phyloP scores from a whole-genome alignment of 2,329 filamentous ascomycete species.

The Claviceps maximensis region DNA sequence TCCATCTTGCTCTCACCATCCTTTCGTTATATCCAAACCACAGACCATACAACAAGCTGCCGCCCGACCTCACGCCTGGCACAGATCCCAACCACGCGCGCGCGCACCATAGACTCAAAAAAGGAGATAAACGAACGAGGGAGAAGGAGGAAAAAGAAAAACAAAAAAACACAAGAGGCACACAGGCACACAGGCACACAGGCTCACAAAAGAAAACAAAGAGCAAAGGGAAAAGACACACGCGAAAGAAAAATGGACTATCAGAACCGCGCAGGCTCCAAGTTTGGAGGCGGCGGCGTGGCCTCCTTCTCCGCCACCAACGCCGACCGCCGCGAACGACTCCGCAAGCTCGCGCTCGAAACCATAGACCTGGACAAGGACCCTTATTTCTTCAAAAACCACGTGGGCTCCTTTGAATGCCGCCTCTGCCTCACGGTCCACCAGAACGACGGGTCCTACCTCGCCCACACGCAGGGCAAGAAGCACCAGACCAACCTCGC shows the following conservation, averaged over 20 bases:
- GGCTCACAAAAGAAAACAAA: not conserved
- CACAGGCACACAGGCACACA: not conserved
- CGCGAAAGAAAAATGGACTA: conserved; percentile 42
- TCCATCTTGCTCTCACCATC: no score
- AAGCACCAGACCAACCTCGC: conserved; percentile 99
- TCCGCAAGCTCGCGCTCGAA: conserved; percentile 95
- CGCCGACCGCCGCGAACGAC: conserved; percentile 89
- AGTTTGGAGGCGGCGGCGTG: conserved; percentile 94
- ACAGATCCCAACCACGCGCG: no score
- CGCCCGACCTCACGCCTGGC: no score
- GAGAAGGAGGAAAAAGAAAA: no score
- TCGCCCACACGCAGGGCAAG: conserved; percentile 94
- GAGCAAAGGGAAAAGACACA: not conserved
- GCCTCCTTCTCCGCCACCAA: conserved; percentile 89
- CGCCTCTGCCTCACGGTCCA: conserved; percentile 93
- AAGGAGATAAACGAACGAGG: no score
- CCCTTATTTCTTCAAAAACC: conserved; percentile 99
- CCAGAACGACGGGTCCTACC: conserved; percentile 97
- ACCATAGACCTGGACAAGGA: conserved; percentile 99
- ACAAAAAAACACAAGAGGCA: not conserved
- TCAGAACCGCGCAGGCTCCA: conserved; percentile 90
- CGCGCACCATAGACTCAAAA: no score
- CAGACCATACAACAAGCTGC: no score
- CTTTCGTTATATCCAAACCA: no score
- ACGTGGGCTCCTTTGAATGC: conserved; percentile 95